phyloP scores from a whole-genome alignment of 1,284 basidiomycete genomes.

The Tilletiaria anomala region DNA sequence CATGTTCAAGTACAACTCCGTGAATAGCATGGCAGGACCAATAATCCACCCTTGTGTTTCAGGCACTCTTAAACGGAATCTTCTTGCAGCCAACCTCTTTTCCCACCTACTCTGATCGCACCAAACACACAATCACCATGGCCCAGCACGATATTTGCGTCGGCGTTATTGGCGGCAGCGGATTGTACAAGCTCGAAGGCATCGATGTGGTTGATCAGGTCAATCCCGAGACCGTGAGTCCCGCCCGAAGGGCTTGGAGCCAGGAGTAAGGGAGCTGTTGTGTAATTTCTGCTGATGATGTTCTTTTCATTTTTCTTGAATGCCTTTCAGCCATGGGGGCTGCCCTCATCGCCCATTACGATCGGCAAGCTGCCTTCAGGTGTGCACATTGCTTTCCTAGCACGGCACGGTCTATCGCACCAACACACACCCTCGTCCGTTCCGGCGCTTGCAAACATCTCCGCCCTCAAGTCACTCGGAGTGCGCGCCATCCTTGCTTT shows the following conservation, averaged over 20 bases:
- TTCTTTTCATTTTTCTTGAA: conserved; percentile 1
- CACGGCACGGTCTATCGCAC: conserved; percentile 73
- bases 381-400: conserved; percentile 67
- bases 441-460: conserved; percentile 79
- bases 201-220: conserved; percentile 28
- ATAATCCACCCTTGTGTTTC: no score
- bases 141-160: conserved; percentile 19
- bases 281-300: not conserved
- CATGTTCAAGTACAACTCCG: no score
- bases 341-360: conserved; percentile 76
- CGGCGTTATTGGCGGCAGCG: conserved; percentile 35
- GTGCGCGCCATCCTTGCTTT: conserved; percentile 81
- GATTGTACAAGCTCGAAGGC: conserved; percentile 35
- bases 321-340: conserved; percentile 67
- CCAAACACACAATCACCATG: no score
- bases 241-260: no score
- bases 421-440: conserved; percentile 38
- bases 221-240: conserved; percentile 22
- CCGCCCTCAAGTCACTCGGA: conserved; percentile 81
- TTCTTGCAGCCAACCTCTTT: no score
- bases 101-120: no score
- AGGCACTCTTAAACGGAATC: no score
- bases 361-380: conserved; percentile 69
- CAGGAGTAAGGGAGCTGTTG: not conserved
- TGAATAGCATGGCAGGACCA: no score